Evolutionary conservation across 805 yeast genomes (phyloP).

Genomic region (Komagataella populi): DNA sequence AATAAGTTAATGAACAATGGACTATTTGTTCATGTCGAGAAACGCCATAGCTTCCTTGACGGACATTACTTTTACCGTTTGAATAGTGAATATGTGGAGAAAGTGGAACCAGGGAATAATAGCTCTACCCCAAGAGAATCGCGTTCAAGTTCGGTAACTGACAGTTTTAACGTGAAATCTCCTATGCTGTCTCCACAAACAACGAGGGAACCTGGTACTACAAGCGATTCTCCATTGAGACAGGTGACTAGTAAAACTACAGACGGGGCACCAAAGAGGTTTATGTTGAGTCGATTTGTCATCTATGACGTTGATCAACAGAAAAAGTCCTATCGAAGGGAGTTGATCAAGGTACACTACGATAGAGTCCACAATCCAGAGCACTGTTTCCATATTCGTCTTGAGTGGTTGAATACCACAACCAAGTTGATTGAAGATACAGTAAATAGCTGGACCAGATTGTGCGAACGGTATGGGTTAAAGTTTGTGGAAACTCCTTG

Average conservation of each 20-base stretch:
- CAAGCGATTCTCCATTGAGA: background rate
- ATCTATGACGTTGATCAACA: constrained; percentile 66
- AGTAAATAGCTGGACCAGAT: constrained; percentile 62
- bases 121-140: constrained; percentile 1
- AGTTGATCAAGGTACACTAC: constrained; percentile 69
- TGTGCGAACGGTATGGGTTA: constrained; percentile 78
- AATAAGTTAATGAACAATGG: constrained; percentile 62
- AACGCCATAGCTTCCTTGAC: constrained; percentile 73
- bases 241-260: background rate
- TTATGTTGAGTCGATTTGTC: constrained; percentile 54
- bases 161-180: background rate
- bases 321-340: constrained; percentile 61
- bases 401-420: constrained; percentile 90
- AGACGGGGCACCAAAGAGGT: constrained; percentile 13
- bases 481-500: constrained; percentile 81
- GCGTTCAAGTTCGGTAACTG: background rate
- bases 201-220: background rate
- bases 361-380: constrained; percentile 90
- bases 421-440: constrained; percentile 75
- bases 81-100: constrained; percentile 35
- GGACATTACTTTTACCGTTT: constrained; percentile 87
- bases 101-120: constrained; percentile 9
- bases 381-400: constrained; percentile 80
- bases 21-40: constrained; percentile 68
- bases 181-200: background rate